Base-by-base conservation (phyloP, 2,329 filamentous ascomycete species). In the Gaeumannomyces sp. region DNA sequence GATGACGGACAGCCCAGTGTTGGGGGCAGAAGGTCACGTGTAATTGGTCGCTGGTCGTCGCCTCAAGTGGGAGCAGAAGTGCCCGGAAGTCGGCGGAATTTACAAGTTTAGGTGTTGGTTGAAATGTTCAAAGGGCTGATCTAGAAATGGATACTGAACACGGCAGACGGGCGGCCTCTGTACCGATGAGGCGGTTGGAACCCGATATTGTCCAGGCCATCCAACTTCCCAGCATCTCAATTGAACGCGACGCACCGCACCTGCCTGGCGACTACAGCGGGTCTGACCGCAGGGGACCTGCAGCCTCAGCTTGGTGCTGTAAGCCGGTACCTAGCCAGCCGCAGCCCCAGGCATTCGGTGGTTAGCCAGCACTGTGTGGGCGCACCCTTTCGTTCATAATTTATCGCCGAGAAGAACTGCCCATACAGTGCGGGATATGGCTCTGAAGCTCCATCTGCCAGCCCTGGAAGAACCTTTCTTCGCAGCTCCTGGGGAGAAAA, bases 381-480 rank as follows among this genome's bases (percentile, higher is more conserved):
- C 7, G 25, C 11, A 11, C 6, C 1, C 45, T 6, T 25, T n/a
- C 10, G 4, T n/a, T 10, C 2, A 5, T 11, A 53, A 4, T 19
- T 19, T 11, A 5, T 6, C 3, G 45, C 6, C 1, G 13, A 11
- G 11, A 19, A 45, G 19, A 7, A 19, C 38, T 5, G 5, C 10
- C 19, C 22, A 19, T 5, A 53, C 45, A 53, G 45, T 53, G 6
- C 22, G 45, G 45, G 2, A 25, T 10, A 10, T 11, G 33, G 7
- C 8, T 22, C 6, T 53, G 45, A 22, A 53, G 45, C 45, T 50
- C 45, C 45, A n/a, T 50, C 22, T 50, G 28, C 50, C 50, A 38
- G 50, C 53, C 27, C n/a, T 63, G 61, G 61, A 58, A 63, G 50
- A 63, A 63, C 61, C 61, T 62, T 57, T 62, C 13, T 16, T 56